These are phyloP conservation scores for Solanum virginianum DNA, from an alignment of 257 asterid species.

Conservation along the genomic window DNA sequence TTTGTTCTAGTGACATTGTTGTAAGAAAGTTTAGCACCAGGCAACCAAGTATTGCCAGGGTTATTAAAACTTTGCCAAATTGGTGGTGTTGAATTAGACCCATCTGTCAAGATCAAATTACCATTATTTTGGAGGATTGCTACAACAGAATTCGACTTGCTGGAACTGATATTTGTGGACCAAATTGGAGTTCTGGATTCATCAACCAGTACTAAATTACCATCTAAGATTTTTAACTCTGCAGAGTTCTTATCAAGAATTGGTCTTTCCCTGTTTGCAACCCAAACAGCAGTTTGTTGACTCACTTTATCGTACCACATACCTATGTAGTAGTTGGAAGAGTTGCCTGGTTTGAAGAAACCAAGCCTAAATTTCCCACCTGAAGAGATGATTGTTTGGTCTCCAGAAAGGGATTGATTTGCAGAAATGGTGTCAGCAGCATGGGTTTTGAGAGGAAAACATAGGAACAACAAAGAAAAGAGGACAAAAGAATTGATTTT, in stretches of 20 bases:
- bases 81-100: constrained; percentile 3
- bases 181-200: constrained; percentile 27
- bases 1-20: constrained; percentile 26
- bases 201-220: constrained; percentile 24
- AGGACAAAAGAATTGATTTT: background rate
- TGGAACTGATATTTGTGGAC: constrained; percentile 35
- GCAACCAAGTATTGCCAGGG: constrained; percentile 59
- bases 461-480: constrained; percentile 1
- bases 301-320: constrained; percentile 23
- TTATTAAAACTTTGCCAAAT: constrained; percentile 61
- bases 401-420: constrained; percentile 26
- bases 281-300: constrained; percentile 24
- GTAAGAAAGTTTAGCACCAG: constrained; percentile 46
- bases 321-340: constrained; percentile 21
- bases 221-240: constrained; percentile 9
- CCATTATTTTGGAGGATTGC: constrained; percentile 59
- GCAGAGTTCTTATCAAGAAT: constrained; percentile 14
- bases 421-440: constrained; percentile 30
- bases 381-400: constrained; percentile 19
- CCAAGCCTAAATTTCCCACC: constrained; percentile 27
- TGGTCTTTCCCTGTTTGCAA: constrained; percentile 27
- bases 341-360: constrained; percentile 22
- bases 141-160: constrained; percentile 13
- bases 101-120: constrained; percentile 41
- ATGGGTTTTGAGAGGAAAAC: background rate